Conservation (phyloP, 2,329 filamentous ascomycete species). For the Sarocladium brachiariae region DNA sequence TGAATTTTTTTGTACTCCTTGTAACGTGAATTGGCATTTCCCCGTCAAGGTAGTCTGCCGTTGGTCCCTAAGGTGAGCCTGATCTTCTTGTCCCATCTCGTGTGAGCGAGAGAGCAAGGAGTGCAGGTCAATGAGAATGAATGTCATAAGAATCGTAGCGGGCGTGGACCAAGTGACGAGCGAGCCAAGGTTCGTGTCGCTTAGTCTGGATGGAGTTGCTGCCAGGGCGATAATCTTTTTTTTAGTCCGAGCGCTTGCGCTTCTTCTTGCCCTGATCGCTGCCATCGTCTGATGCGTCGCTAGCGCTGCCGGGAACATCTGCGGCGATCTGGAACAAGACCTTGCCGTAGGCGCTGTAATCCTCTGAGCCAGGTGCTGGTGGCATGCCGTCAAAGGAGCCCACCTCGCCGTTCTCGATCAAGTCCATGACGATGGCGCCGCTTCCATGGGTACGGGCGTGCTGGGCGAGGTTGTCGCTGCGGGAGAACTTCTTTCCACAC, state of each 20-base stretch:
- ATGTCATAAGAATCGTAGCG: slow-evolving; percentile 23
- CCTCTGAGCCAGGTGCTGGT: slow-evolving; percentile 41
- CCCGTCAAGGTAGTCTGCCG: not conserved
- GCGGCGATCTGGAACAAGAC: slow-evolving; percentile 77
- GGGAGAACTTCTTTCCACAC: slow-evolving; percentile 98
- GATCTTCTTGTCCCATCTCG: not conserved
- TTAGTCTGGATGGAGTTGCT: slow-evolving; percentile 10
- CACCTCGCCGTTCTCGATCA: slow-evolving; percentile 64
- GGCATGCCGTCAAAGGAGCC: slow-evolving; percentile 34
- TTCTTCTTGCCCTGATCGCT: slow-evolving; percentile 45
- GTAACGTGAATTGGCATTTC: slow-evolving; percentile 8
- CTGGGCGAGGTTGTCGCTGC: slow-evolving; percentile 94
- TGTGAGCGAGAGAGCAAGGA: not conserved
- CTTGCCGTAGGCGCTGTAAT: slow-evolving; percentile 62
- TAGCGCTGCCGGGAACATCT: slow-evolving; percentile 60
- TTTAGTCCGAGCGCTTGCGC: slow-evolving; percentile 70
- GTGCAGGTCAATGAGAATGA: slow-evolving; percentile 13
- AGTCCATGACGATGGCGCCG: slow-evolving; percentile 84
- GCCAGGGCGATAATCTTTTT: slow-evolving; percentile 15
- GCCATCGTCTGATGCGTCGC: slow-evolving; percentile 50
- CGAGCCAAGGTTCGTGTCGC: slow-evolving; percentile 17
- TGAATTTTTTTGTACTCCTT: slow-evolving; percentile 3
- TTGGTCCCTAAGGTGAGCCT: not conserved
- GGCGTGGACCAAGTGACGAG: slow-evolving; percentile 21
- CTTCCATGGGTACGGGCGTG: slow-evolving; percentile 90